phyloP scores from a whole-genome alignment of 2,329 filamentous ascomycete species.

The Pyricularia sp. region DNA sequence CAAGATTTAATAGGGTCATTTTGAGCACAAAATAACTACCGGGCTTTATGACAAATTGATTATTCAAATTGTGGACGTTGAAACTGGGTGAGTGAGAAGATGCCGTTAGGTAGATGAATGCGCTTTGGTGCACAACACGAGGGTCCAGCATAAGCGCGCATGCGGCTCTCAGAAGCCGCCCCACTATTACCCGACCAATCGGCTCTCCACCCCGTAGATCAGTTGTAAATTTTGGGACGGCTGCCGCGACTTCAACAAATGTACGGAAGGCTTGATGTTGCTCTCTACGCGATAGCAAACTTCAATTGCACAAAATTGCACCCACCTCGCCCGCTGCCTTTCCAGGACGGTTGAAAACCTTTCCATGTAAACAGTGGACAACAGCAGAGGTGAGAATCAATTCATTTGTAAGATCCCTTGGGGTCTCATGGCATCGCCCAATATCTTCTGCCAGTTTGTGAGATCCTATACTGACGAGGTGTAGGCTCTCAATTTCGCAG shows the following conservation, averaged over 20 bases:
- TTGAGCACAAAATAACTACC: not conserved
- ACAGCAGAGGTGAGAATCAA: not conserved
- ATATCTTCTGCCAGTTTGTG: not conserved
- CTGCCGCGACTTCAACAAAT: too few species aligned
- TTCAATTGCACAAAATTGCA: not conserved
- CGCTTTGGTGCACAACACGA: not conserved
- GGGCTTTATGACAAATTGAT: not conserved
- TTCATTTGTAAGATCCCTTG: not conserved
- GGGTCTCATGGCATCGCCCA: not conserved
- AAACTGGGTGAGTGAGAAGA: not conserved
- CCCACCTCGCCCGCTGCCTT: not conserved
- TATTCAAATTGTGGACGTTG: not conserved
- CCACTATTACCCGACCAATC: constrained; percentile 1
- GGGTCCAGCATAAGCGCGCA: not conserved
- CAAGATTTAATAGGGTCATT: not conserved
- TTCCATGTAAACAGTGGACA: not conserved
- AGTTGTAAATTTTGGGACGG: not conserved
- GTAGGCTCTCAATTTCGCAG: not conserved
- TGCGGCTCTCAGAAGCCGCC: not conserved
- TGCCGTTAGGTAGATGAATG: not conserved
- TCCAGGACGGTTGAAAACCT: not conserved
- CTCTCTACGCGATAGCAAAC: not conserved
- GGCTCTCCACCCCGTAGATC: not conserved
- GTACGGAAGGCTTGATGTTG: too few species aligned
- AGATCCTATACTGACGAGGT: not conserved